A percentile compares a stretch with the other conserved stretches of the same genome.
Evolutionary conservation across 306 rosid genomes (phyloP).

Genomic region (Gastrolobium villosum): DNA sequence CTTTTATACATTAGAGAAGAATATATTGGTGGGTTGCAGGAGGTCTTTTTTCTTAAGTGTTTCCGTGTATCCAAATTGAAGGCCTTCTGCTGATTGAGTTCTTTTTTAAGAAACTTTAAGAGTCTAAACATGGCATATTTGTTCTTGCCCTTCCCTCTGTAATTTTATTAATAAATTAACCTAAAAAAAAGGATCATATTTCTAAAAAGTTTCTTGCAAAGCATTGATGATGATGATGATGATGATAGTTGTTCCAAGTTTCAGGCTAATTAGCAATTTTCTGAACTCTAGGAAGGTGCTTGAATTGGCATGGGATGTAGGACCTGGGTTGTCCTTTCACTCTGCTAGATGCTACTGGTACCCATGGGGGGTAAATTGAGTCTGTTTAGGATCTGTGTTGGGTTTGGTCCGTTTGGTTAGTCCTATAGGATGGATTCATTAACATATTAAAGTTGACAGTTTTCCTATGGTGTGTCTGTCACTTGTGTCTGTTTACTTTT

Average conservation of each 20-base stretch:
- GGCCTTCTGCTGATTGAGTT: neutral
- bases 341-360: neutral
- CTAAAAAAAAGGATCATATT: neutral
- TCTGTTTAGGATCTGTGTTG: constrained; percentile 24
- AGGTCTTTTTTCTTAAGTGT: neutral
- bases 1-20: constrained; percentile 10
- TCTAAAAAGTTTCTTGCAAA: neutral
- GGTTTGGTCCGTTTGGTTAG: constrained; percentile 17
- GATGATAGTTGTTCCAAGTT: constrained; percentile 4
- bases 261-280: neutral
- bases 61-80: constrained; percentile 9
- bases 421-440: constrained; percentile 26
- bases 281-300: constrained; percentile 14
- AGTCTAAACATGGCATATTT: neutral
- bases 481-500: constrained; percentile 3
- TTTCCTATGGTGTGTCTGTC: neutral
- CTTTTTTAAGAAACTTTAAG: neutral
- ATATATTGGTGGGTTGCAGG: neutral
- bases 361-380: constrained; percentile 16
- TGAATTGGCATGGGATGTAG: constrained; percentile 1
- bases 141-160: neutral
- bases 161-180: neutral
- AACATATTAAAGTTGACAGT: constrained; percentile 5
- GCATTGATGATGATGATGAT: constrained; percentile 31
- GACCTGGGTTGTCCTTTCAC: constrained; percentile 22